phyloP scores from a whole-genome alignment of 305 asterid species.

The Fraxinus ornus region DNA sequence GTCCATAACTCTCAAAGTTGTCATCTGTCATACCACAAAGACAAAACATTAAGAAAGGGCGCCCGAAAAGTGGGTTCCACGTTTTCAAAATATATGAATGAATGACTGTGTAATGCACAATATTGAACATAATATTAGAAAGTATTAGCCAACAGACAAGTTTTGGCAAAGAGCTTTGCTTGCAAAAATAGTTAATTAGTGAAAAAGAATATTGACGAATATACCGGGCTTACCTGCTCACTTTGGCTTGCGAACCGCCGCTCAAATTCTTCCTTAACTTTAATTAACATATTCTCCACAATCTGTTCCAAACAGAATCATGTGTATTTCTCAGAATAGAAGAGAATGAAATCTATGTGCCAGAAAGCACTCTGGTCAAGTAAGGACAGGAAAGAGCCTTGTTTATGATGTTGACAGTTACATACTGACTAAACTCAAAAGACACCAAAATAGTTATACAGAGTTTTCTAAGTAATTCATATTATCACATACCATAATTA shows the following conservation, averaged over 20 bases:
- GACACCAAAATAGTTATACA: not conserved
- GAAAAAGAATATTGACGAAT: not conserved
- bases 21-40: constrained; percentile 43
- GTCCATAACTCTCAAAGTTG: constrained; percentile 23
- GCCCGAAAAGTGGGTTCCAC: not conserved
- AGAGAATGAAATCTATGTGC: constrained; percentile 9
- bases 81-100: not conserved
- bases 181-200: not conserved
- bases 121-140: not conserved
- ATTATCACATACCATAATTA: not conserved
- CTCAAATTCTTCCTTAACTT: constrained; percentile 77
- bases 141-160: not conserved
- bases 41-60: not conserved
- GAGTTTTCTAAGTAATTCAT: constrained; percentile 6
- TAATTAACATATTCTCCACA: constrained; percentile 62
- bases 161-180: not conserved
- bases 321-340: constrained; percentile 24
- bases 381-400: constrained; percentile 6
- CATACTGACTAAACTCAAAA: not conserved
- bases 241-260: constrained; percentile 41
- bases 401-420: not conserved
- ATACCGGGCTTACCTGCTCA: constrained; percentile 42
- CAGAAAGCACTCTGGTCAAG: constrained; percentile 2
- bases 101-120: not conserved
- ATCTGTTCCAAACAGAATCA: constrained; percentile 46